A percentile compares a stretch with the other conserved stretches of the same genome.
Evolutionary conservation across 2,329 filamentous ascomycete species (phyloP).

Genomic region (Verticillium tricorpus): DNA sequence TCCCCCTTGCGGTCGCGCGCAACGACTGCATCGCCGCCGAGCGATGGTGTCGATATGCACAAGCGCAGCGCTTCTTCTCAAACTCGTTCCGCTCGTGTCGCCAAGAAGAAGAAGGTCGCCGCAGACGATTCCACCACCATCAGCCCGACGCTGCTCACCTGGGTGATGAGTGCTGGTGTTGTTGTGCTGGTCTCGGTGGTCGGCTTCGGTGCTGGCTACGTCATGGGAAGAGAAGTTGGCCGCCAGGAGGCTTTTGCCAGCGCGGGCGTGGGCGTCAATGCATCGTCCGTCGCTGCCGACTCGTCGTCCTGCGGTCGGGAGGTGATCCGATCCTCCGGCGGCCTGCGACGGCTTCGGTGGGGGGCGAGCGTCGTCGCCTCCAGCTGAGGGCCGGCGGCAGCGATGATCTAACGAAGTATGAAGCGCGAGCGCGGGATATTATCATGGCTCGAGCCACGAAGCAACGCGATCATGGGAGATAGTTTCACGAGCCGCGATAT

Average conservation of each 20-base stretch:
- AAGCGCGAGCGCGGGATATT: neutral
- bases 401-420: neutral
- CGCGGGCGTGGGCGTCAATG: slow-evolving; percentile 36
- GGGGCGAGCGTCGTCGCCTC: slow-evolving; percentile 45
- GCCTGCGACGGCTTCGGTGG: slow-evolving; percentile 50
- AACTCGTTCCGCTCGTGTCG: slow-evolving; percentile 34
- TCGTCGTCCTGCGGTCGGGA: slow-evolving; percentile 46
- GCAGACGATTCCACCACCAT: slow-evolving; percentile 37
- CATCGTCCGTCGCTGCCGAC: slow-evolving; percentile 33
- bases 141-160: slow-evolving; percentile 57
- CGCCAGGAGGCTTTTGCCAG: slow-evolving; percentile 51
- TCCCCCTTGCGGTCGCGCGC: slow-evolving; percentile 25
- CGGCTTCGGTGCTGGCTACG: slow-evolving; percentile 65
- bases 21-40: slow-evolving; percentile 13
- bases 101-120: slow-evolving; percentile 56
- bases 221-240: slow-evolving; percentile 63
- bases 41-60: slow-evolving; percentile 34
- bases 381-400: neutral
- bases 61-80: slow-evolving; percentile 41
- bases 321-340: slow-evolving; percentile 45
- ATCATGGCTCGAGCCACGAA: neutral
- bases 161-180: slow-evolving; percentile 63
- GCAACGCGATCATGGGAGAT: neutral
- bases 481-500: neutral
- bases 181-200: slow-evolving; percentile 65